phyloP scores from a whole-genome alignment of 176 grass and related monocot genomes.

The Stipa capillata region DNA sequence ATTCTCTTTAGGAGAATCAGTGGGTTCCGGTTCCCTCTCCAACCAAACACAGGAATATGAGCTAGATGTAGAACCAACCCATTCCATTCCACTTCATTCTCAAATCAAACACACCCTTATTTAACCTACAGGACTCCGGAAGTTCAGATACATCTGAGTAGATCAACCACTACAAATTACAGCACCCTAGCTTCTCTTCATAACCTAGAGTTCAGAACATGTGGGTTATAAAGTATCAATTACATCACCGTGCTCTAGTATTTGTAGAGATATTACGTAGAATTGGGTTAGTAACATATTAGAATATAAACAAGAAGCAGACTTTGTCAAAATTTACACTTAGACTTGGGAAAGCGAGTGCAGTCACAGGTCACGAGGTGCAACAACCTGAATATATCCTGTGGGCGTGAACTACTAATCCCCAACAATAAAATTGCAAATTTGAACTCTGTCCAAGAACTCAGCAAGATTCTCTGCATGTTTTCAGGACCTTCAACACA shows the following conservation, averaged over 20 bases:
- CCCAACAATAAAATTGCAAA: not conserved
- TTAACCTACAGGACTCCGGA: slow-evolving; percentile 3
- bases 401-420: not conserved
- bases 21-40: too few species aligned
- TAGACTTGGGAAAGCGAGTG: not conserved
- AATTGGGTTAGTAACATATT: not conserved
- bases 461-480: slow-evolving; percentile 12
- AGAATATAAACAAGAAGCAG: not conserved
- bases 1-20: too few species aligned
- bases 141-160: not conserved
- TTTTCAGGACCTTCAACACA: slow-evolving; percentile 31
- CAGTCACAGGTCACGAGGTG: not conserved
- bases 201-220: slow-evolving; percentile 1
- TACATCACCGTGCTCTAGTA: not conserved
- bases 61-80: too few species aligned
- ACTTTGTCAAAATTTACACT: not conserved
- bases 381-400: not conserved
- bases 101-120: too few species aligned
- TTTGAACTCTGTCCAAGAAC: not conserved
- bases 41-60: too few species aligned
- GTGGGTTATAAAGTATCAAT: not conserved
- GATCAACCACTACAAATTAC: not conserved
- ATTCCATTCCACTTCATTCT: too few species aligned
- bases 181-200: slow-evolving; percentile 8
- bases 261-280: not conserved